Evolutionary conservation across 768 basidiomycete species (phyloP), one percentile per base, ranked within the genome.

Genomic region (Amanita inopinata): DNA sequence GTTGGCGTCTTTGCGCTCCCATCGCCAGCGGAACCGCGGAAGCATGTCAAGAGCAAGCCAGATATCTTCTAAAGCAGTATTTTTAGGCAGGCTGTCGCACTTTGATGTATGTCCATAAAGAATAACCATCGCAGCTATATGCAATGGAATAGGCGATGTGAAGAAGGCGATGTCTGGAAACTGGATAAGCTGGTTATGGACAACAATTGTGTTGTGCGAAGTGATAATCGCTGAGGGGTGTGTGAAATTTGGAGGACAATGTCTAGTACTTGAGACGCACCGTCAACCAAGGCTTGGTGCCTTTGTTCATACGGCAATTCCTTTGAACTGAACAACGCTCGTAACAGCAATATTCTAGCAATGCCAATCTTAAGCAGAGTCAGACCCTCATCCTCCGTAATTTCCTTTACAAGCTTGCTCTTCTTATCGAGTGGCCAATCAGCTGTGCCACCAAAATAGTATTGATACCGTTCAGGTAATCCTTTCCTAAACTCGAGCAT

Each of bases 121-220:
- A 46, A 91, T 89, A 45, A 90, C 84, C 87, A 91, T 89, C 5
- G 88, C 88, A 0, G 87, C 83, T 41, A 90, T 88, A 59, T 91
- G 88, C 14, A 91, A 69, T 10, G 88, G 88, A 46, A 86, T 87
- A 2, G 88, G 88, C 3, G 87, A 89, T 17, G 84, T 84, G 57
- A 91, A 90, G 65, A 91, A 91, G 2, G 80, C 83, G 51, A 83
- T 83, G 45, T 90, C 82, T 8, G 88, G 87, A 70, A 81, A 90
- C 24, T 74, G 74, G 51, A 89, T 86, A 40, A 91, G 74, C 49
- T 84, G 78, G 43, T 80, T 82, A 62, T 91, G 89, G 22, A 91
- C 71, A 41, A 87, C 73, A 53, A 91, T 86, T 46, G 84, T 78
- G 52, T 91, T 91, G 64, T 91, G 88, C 1, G 88, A 83, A 0